Percentiles rank a stretch among this genome's conserved stretches.
These are phyloP conservation scores for Plasmodium ovale DNA, from an alignment of 169 alveolate genomes.

Conservation along the genomic window DNA sequence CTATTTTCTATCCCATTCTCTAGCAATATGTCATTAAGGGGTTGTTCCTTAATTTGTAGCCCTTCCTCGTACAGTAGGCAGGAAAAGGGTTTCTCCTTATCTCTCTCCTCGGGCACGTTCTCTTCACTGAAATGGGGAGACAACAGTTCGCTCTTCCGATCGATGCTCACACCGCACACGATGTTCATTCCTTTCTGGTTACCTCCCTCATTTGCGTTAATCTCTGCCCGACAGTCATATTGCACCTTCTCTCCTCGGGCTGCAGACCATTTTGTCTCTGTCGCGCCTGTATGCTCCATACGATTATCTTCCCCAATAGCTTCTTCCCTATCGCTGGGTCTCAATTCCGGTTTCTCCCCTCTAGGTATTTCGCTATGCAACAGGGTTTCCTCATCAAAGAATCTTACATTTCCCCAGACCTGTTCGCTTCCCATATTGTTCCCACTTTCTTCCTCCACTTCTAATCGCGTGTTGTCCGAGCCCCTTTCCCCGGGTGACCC, in stretches of 20 bases:
- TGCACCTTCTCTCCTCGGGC: background rate
- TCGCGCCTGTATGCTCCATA: too few species aligned
- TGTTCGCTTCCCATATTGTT: too few species aligned
- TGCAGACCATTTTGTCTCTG: background rate
- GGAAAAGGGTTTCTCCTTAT: slow-evolving; percentile 3
- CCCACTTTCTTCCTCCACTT: too few species aligned
- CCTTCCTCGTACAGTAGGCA: slow-evolving; percentile 22
- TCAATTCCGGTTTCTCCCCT: too few species aligned
- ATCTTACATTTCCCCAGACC: too few species aligned
- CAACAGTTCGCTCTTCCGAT: background rate
- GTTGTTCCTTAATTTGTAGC: slow-evolving; percentile 50
- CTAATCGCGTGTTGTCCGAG: too few species aligned
- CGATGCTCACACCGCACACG: background rate
- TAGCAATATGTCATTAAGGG: slow-evolving; percentile 40
- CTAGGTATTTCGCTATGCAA: too few species aligned
- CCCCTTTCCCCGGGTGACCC: too few species aligned
- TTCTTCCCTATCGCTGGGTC: too few species aligned
- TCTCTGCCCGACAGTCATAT: background rate
- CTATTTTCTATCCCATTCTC: slow-evolving; percentile 62
- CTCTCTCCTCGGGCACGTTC: background rate
- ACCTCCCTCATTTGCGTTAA: background rate
- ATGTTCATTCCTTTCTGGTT: background rate
- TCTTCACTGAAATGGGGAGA: slow-evolving; percentile 31
- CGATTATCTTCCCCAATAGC: too few species aligned
- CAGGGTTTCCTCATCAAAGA: too few species aligned